Conservation (phyloP, 208 protist genomes). For the Leishmania amazonensis region DNA sequence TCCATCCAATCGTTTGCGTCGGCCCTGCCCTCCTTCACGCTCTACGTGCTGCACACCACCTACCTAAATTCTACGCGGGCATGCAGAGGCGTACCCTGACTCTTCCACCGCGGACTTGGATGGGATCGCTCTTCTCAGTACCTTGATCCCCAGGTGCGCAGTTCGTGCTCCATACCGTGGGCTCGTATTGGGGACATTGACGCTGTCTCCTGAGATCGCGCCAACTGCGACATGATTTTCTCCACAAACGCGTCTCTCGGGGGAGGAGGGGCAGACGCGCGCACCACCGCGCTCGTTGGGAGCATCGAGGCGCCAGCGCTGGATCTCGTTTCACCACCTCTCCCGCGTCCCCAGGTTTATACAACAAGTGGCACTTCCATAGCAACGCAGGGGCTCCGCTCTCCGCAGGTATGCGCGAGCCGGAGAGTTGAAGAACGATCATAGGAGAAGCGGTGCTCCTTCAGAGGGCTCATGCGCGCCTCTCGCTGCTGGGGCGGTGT, state of each 20-base stretch:
- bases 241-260: conserved; percentile 6
- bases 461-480: too few species aligned
- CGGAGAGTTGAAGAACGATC: too few species aligned
- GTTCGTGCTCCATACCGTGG: not conserved
- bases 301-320: too few species aligned
- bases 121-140: conserved; percentile 10
- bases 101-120: not conserved
- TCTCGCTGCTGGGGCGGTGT: too few species aligned
- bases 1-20: conserved; percentile 10
- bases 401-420: too few species aligned
- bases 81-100: conserved; percentile 2
- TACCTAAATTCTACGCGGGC: conserved; percentile 6
- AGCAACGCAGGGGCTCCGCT: too few species aligned
- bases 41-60: conserved; percentile 20
- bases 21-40: not conserved
- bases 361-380: too few species aligned
- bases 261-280: conserved; percentile 2
- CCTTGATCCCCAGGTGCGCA: not conserved
- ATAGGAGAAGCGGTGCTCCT: too few species aligned
- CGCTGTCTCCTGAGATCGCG: conserved; percentile 4
- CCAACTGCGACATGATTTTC: not conserved
- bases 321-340: too few species aligned
- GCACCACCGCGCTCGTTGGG: too few species aligned
- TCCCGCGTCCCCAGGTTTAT: too few species aligned
- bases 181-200: not conserved